These are phyloP conservation scores for Aspergillus caelatus DNA, from an alignment of 2,329 filamentous ascomycete species.

Conservation along the genomic window DNA sequence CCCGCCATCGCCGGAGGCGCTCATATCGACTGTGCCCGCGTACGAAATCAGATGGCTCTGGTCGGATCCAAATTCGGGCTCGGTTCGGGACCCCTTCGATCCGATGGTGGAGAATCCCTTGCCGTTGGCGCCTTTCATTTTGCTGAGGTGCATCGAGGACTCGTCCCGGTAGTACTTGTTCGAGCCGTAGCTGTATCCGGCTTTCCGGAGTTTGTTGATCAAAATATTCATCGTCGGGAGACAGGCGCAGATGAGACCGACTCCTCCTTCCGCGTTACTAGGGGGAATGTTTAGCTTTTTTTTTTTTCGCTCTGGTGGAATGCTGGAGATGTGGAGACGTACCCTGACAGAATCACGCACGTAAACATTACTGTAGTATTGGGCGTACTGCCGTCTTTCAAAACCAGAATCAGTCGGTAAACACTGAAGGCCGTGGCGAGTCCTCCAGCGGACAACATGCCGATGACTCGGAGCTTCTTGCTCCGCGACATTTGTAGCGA, in stretches of 20 bases:
- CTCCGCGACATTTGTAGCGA: conserved; percentile 41
- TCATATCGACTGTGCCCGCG: conserved; percentile 27
- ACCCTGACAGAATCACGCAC: conserved; percentile 43
- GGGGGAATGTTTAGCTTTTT: neutral
- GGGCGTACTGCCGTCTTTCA: conserved; percentile 30
- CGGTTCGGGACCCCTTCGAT: conserved; percentile 14
- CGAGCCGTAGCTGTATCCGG: conserved; percentile 26
- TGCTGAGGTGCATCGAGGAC: conserved; percentile 32
- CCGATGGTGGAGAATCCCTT: conserved; percentile 20
- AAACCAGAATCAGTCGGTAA: conserved; percentile 41
- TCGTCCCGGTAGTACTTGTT: conserved; percentile 32
- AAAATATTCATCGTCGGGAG: conserved; percentile 38
- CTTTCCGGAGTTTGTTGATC: conserved; percentile 26
- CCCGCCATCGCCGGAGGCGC: conserved; percentile 4
- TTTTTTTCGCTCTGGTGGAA: neutral
- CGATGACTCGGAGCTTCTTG: conserved; percentile 42
- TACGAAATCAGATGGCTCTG: conserved; percentile 37
- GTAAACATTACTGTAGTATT: conserved; percentile 41
- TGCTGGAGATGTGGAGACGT: conserved; percentile 15
- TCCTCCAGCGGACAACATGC: conserved; percentile 41
- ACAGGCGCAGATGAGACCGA: conserved; percentile 43
- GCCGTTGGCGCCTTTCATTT: conserved; percentile 20
- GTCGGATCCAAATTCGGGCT: conserved; percentile 29
- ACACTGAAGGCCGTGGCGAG: conserved; percentile 42
- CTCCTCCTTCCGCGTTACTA: conserved; percentile 41